Evolutionary conservation across 768 basidiomycete genomes (phyloP), one percentile per base, ranked within the genome.

Genomic region (Tylopilus vinaceipallidus): DNA sequence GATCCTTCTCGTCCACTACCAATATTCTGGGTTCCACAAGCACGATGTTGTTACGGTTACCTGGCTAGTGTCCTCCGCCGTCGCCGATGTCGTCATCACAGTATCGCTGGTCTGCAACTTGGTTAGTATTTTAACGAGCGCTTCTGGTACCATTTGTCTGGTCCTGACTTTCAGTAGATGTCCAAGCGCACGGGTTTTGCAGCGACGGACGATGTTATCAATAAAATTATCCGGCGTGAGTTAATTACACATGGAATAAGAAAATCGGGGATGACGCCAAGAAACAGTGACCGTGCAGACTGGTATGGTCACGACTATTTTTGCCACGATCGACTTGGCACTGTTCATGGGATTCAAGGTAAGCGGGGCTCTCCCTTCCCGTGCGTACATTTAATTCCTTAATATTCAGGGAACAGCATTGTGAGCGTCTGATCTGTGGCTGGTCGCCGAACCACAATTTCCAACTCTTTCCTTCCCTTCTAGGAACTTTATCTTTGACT

Each of bases 81-180:
- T 69, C 11, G 71, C 70, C 6, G 77, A 79, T 48, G 54, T 75
- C 19, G 35, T 69, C 3, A 79, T 80, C 34, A 77, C 77, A 1
- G 47, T 58, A 19, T 68, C 72, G 3, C 61, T 80, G 12, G 75
- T 77, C 6, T 69, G 65, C 66, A 70, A 72, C 53, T 57, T 80
- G 58, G 77, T 78, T 42, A 47, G 50, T 54, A 12, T 22, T 1
- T 38, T 24, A 12, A 0, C 17, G 20, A 11, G 27, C 27, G n/a
- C n/a, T n/a, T 11, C 22, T 16, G 22, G 9, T 9, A 8, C 35
- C 12, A 5, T 44, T 34, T 3, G 14, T n/a, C 8, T 27, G 6
- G 0, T 23, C 22, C 7, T 34, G 29, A 17, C 14, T 1, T 34
- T 12, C n/a, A 3, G 19, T 39, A 78, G 77, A 55, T 61, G 32